Percentiles rank a stretch among this genome's conserved stretches.
Conservation (phyloP, 2,329 filamentous ascomycete genomes). For the Arthroderma sp. region DNA sequence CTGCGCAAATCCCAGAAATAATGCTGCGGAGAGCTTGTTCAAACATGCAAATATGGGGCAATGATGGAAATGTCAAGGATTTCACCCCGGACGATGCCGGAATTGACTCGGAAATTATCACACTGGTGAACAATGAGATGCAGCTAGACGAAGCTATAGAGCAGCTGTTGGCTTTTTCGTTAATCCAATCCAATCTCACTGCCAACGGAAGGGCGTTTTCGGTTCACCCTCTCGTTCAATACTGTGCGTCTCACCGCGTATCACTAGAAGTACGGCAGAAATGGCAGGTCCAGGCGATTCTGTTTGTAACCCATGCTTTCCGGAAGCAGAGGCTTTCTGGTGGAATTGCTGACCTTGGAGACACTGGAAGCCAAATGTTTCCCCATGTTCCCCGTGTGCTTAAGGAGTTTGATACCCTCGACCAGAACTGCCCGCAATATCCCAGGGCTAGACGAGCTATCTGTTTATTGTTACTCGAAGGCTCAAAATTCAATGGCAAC, state of each 20-base stretch:
- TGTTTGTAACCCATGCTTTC: slow-evolving; percentile 12
- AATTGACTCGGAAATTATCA: slow-evolving; percentile 9
- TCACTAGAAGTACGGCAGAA: not conserved
- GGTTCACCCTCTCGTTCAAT: slow-evolving; percentile 15
- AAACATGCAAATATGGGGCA: slow-evolving; percentile 10
- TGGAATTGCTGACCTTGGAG: not conserved
- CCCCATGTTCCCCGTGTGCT: slow-evolving; percentile 8
- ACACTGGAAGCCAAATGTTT: slow-evolving; percentile 1
- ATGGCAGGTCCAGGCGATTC: slow-evolving; percentile 10
- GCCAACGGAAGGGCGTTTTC: slow-evolving; percentile 10
- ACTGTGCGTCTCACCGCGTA: slow-evolving; percentile 10
- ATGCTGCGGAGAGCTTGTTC: slow-evolving; percentile 11
- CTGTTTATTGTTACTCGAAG: slow-evolving; percentile 5
- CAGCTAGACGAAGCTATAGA: slow-evolving; percentile 13
- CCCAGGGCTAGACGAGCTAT: not conserved
- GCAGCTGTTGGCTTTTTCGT: slow-evolving; percentile 13
- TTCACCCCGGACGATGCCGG: slow-evolving; percentile 10
- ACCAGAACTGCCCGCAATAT: not conserved
- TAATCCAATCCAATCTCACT: slow-evolving; percentile 11
- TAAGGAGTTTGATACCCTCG: slow-evolving; percentile 3
- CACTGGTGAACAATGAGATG: slow-evolving; percentile 11
- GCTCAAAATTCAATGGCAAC: slow-evolving; percentile 5
- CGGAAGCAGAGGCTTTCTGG: slow-evolving; percentile 2
- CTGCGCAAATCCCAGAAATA: slow-evolving; percentile 9
- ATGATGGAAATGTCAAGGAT: slow-evolving; percentile 10